Percentiles rank a stretch among this genome's conserved stretches.
Evolutionary conservation across 768 basidiomycete species (phyloP).

Genomic region (Lepiota venenata): DNA sequence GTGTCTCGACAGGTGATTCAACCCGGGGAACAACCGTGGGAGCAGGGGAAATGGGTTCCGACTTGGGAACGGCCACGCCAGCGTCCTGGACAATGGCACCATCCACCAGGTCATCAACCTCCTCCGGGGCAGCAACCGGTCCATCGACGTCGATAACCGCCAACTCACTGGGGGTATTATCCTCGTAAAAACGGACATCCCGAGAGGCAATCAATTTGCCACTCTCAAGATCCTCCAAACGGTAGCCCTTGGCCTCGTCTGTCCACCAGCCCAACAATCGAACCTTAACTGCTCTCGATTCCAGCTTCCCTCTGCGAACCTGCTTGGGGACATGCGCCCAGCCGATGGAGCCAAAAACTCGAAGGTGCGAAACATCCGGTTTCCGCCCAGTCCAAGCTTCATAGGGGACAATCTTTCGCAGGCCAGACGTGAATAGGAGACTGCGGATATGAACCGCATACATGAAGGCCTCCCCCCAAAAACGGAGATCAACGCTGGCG

Average conservation of each 20-base stretch:
- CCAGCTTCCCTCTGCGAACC: slow-evolving; percentile 13
- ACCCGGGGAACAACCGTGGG: too few species aligned
- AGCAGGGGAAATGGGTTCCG: too few species aligned
- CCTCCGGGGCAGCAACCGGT: neutral
- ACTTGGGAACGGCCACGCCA: too few species aligned
- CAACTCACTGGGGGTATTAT: neutral
- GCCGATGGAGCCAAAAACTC: slow-evolving; percentile 30
- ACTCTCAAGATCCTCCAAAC: too few species aligned
- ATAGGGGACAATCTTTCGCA: slow-evolving; percentile 18
- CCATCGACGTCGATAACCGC: neutral
- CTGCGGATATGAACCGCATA: slow-evolving; percentile 22
- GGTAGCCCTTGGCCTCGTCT: too few species aligned
- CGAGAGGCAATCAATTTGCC: neutral
- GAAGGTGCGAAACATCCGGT: slow-evolving; percentile 24
- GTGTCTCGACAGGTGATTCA: too few species aligned
- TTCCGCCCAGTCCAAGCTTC: slow-evolving; percentile 21
- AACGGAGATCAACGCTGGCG: too few species aligned
- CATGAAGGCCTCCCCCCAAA: slow-evolving; percentile 19
- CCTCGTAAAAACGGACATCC: neutral
- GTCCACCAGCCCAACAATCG: too few species aligned
- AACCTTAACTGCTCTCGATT: too few species aligned
- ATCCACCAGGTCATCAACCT: neutral
- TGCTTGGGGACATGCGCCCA: too few species aligned
- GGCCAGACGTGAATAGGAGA: slow-evolving; percentile 16
- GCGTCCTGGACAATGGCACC: neutral